These are phyloP conservation scores for Cornus controversa DNA, from an alignment of 148 eudicot genomes.

Conservation along the genomic window DNA sequence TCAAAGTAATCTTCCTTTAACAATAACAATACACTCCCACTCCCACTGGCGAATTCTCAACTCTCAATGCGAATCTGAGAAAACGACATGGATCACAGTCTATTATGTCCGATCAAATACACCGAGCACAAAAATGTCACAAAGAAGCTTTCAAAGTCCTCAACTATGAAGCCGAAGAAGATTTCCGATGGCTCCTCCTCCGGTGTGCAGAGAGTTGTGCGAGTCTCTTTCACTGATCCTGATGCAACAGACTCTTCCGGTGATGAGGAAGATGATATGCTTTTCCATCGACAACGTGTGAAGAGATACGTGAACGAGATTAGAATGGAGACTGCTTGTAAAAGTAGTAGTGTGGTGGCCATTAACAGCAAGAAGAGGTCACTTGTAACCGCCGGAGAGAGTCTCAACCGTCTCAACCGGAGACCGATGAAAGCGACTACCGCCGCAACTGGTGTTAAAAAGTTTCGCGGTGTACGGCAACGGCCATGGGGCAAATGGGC, in stretches of 20 bases:
- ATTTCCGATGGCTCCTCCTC: not conserved
- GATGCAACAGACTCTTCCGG: conserved; percentile 81
- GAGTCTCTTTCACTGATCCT: conserved; percentile 59
- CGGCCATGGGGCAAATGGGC: conserved; percentile 99
- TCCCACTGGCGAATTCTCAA: not conserved
- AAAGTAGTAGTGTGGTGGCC: not conserved
- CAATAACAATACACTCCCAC: not conserved
- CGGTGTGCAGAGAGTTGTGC: conserved; percentile 26
- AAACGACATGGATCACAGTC: conserved; percentile 29
- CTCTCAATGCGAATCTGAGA: conserved; percentile 11
- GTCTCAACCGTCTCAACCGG: conserved; percentile 10
- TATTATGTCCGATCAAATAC: conserved; percentile 56
- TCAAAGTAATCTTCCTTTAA: too few species aligned
- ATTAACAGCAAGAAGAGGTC: conserved; percentile 9
- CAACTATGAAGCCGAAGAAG: conserved; percentile 3
- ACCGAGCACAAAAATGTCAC: conserved; percentile 47
- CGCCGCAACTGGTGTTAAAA: conserved; percentile 30
- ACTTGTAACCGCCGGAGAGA: not conserved
- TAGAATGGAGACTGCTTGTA: conserved; percentile 25
- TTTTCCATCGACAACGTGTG: conserved; percentile 55
- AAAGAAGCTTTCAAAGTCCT: conserved; percentile 21
- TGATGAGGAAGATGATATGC: conserved; percentile 62
- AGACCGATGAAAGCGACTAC: conserved; percentile 14
- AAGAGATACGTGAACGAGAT: conserved; percentile 62
- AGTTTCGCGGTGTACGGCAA: conserved; percentile 79